Evolutionary conservation across 2,329 filamentous ascomycete species (phyloP).

Genomic region (Diatrype stigma): DNA sequence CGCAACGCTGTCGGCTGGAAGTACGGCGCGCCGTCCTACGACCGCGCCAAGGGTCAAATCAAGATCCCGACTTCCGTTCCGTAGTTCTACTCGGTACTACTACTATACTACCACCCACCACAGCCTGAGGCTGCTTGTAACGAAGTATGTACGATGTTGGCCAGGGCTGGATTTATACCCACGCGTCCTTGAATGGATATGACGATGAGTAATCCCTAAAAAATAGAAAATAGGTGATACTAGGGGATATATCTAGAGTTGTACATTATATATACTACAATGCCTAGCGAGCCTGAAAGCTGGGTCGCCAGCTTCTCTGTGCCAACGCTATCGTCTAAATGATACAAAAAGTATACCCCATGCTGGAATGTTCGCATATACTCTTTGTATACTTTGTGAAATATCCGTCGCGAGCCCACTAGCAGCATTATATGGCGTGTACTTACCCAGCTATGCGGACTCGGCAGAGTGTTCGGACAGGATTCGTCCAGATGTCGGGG

Average conservation of each 20-base stretch:
- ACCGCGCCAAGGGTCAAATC: conserved; percentile 59
- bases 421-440: no score
- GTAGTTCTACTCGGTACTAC: conserved; percentile 31
- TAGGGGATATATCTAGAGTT: background rate
- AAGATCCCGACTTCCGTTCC: conserved; percentile 65
- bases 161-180: background rate
- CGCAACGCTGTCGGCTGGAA: conserved; percentile 53
- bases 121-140: conserved; percentile 12
- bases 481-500: no score
- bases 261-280: conserved; percentile 1
- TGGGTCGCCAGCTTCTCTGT: no score
- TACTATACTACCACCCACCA: background rate
- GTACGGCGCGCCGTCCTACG: conserved; percentile 60
- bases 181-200: background rate
- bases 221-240: background rate
- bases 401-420: no score
- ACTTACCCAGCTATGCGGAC: no score
- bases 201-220: background rate
- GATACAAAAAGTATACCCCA: no score
- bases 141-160: conserved; percentile 13
- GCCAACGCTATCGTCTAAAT: no score
- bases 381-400: no score
- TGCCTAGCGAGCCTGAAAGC: no score
- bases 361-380: no score
- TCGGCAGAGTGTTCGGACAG: no score